Evolutionary conservation across 306 rosid species (phyloP).

Genomic region (Morella rubra): DNA sequence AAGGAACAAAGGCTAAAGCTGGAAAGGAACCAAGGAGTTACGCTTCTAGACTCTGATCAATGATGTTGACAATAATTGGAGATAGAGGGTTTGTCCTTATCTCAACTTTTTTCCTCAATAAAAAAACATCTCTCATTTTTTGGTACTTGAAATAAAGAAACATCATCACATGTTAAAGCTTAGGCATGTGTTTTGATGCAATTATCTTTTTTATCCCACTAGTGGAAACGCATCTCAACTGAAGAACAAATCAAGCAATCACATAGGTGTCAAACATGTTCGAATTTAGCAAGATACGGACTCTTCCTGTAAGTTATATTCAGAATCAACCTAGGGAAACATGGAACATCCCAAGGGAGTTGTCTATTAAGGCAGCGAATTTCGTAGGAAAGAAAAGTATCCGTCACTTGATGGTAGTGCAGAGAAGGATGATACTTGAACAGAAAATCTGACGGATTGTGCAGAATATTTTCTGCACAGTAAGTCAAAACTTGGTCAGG

Average conservation of each 20-base stretch:
- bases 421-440: background rate
- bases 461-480: background rate
- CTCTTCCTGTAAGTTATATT: background rate
- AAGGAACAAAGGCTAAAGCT: background rate
- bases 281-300: background rate
- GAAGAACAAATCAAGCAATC: background rate
- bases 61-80: slow-evolving; percentile 1
- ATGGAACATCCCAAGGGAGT: background rate
- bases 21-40: background rate
- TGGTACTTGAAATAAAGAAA: background rate
- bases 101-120: background rate
- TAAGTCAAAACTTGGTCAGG: background rate
- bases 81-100: background rate
- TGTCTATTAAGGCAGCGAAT: background rate
- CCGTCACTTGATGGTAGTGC: background rate
- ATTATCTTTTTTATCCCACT: background rate
- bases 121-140: background rate
- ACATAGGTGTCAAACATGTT: background rate
- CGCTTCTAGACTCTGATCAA: background rate
- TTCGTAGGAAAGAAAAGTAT: background rate
- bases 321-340: background rate
- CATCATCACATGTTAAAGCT: background rate
- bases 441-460: background rate
- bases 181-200: slow-evolving; percentile 1
- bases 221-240: background rate